phyloP scores from a whole-genome alignment of 2,329 filamentous ascomycete genomes.

The Helotiales sp. region DNA sequence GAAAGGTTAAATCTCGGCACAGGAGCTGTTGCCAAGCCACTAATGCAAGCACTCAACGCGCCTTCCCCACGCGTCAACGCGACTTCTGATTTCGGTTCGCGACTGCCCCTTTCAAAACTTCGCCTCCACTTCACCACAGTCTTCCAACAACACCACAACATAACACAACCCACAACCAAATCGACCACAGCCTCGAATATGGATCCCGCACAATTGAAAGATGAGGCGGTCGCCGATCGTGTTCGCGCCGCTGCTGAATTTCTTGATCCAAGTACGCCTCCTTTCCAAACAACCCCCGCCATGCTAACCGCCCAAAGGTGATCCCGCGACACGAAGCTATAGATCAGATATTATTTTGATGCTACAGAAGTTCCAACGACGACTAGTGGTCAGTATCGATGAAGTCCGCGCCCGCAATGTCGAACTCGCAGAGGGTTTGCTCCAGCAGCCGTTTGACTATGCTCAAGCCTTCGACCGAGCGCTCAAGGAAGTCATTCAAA shows the following conservation, averaged over 20 bases:
- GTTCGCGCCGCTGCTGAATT: constrained; percentile 90
- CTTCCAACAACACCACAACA: not conserved
- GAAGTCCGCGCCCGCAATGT: constrained; percentile 87
- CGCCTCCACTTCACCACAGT: not conserved
- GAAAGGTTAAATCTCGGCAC: not conserved
- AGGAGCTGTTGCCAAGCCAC: no score
- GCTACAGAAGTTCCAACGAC: constrained; percentile 69
- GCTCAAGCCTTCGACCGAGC: constrained; percentile 87
- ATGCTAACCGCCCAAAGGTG: constrained; percentile 40
- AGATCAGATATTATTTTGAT: constrained; percentile 84
- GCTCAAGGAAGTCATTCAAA: constrained; percentile 84
- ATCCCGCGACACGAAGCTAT: constrained; percentile 64
- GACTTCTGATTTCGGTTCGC: not conserved
- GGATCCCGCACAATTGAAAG: constrained; percentile 77
- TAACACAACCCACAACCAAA: not conserved
- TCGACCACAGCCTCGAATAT: constrained; percentile 45
- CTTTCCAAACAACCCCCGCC: constrained; percentile 4
- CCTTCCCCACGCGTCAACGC: not conserved
- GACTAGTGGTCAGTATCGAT: constrained; percentile 79
- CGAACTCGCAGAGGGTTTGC: constrained; percentile 78
- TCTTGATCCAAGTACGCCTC: constrained; percentile 80
- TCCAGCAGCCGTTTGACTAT: constrained; percentile 88
- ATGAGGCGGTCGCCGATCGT: constrained; percentile 83
- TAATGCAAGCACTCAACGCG: constrained; percentile 6
- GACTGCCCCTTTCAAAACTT: constrained; percentile 10